Base-by-base conservation (phyloP, 495 filamentous ascomycete genomes). In the Cudoniella acicularis region DNA sequence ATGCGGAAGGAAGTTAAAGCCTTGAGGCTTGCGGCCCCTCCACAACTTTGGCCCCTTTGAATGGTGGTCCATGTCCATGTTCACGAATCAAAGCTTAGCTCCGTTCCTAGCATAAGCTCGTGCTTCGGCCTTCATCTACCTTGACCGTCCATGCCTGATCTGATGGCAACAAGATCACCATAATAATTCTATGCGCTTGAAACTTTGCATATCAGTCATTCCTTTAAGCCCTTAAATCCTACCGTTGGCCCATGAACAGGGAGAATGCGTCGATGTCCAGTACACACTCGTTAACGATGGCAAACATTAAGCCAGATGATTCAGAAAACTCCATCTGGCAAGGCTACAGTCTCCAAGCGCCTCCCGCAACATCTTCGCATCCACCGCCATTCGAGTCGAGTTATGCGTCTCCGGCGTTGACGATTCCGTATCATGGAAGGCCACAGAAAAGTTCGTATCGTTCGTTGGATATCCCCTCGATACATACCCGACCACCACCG, bases 271-370 rank as follows among this genome's bases (percentile, higher is more conserved):
- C 64, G 45, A 67, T 67, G 64, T 64, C 64, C 54, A 56, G 54
- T 16, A 67, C 64, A 53, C 58, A 55, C n/a, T 59, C 55, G 60
- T 17, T 67, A 47, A 64, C 64, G 61, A 67, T 67, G 64, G 64
- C 64, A 18, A 58, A 67, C 56, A 24, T 62, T 17, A 64, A 67
- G 64, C 61, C 64, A 59, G 60, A 64, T 54, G 61, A 67, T 47
- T 36, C 61, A 41, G 61, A 64, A 24, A 54, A 58, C 43, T 59
- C 64, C 40, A 52, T 67, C 52, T 67, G 64, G 64, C 64, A 64
- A 48, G 57, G 64, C 58, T 67, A 67, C 54, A 62, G 58, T 46
- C 64, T 64, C 40, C 61, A 67, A 55, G 22, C 61, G 16, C 64
- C 61, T 9, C 11, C 26, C n/a, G 18, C 30, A 3, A 25, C 42